Conservation (phyloP, 495 filamentous ascomycete species). For the Jackrogersella minutella region DNA sequence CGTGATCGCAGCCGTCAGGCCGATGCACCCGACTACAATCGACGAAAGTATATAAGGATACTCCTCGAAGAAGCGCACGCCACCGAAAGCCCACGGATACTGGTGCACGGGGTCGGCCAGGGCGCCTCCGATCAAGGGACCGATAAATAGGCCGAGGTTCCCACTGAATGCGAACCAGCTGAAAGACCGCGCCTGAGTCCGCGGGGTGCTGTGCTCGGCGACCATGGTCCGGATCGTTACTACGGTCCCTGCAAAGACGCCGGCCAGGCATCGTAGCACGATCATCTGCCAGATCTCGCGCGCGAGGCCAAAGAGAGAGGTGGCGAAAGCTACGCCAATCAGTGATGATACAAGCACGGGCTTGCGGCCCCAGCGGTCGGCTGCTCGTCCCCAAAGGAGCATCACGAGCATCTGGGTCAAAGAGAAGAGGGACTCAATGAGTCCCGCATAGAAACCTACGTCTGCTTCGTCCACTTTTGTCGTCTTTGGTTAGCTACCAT, state of each 20-base stretch:
- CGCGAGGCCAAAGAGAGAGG: slow-evolving; percentile 69
- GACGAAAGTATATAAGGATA: slow-evolving; percentile 73
- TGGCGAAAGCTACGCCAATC: slow-evolving; percentile 63
- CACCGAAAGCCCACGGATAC: slow-evolving; percentile 63
- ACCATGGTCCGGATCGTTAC: slow-evolving; percentile 77
- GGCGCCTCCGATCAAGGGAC: slow-evolving; percentile 69
- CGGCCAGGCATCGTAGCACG: slow-evolving; percentile 68
- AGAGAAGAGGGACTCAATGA: slow-evolving; percentile 77
- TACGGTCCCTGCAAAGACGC: slow-evolving; percentile 72
- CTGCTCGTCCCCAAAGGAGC: slow-evolving; percentile 66
- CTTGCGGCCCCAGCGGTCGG: slow-evolving; percentile 73
- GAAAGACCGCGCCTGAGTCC: slow-evolving; percentile 73
- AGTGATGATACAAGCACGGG: slow-evolving; percentile 71
- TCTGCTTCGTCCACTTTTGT: slow-evolving; percentile 57
- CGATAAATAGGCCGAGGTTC: slow-evolving; percentile 74
- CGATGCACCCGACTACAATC: slow-evolving; percentile 60
- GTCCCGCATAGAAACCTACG: slow-evolving; percentile 75
- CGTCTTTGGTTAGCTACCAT: background rate
- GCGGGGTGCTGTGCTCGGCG: slow-evolving; percentile 69
- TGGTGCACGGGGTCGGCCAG: slow-evolving; percentile 68
- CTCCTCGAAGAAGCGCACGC: slow-evolving; percentile 62
- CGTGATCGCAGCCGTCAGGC: slow-evolving; percentile 56
- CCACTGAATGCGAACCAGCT: slow-evolving; percentile 74
- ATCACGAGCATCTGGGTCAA: slow-evolving; percentile 68
- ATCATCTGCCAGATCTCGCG: slow-evolving; percentile 71